A percentile compares a stretch with the other conserved stretches of the same genome.
Evolutionary conservation across 2,329 filamentous ascomycete species (phyloP).

Genomic region (Cladobotryum mycophilum): DNA sequence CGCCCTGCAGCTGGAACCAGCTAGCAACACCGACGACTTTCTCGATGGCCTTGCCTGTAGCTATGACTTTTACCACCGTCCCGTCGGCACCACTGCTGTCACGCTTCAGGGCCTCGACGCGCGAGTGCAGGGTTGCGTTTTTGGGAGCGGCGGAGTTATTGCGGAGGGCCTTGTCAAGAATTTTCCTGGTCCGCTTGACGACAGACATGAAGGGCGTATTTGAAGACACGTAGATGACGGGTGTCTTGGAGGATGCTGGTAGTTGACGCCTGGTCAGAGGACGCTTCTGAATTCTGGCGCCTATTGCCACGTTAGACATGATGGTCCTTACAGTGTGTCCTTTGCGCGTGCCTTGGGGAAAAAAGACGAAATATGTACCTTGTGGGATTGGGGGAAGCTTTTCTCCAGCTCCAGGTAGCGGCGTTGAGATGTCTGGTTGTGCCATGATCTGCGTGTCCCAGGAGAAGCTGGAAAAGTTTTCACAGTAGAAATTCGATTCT

Average conservation of each 20-base stretch:
- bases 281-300: constrained; percentile 43
- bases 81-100: constrained; percentile 24
- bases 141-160: constrained; percentile 40
- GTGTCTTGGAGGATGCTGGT: constrained; percentile 37
- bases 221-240: constrained; percentile 58
- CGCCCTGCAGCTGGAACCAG: constrained; percentile 57
- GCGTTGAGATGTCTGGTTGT: constrained; percentile 11
- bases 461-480: too few relatives aligned
- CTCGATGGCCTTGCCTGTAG: constrained; percentile 60
- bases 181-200: constrained; percentile 58
- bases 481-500: too few relatives aligned
- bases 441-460: constrained; percentile 15
- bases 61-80: constrained; percentile 50
- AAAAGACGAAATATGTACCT: constrained; percentile 18
- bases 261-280: constrained; percentile 36
- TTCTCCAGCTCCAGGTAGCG: constrained; percentile 17
- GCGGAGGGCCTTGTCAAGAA: constrained; percentile 49
- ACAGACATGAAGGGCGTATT: constrained; percentile 62
- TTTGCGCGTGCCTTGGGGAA: not conserved
- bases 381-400: constrained; percentile 33
- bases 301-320: constrained; percentile 24
- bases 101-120: constrained; percentile 38
- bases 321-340: constrained; percentile 3
- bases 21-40: constrained; percentile 56
- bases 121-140: constrained; percentile 38